Evolutionary conservation across 1,284 basidiomycete species (phyloP).

Genomic region (Fistulina hepatica): DNA sequence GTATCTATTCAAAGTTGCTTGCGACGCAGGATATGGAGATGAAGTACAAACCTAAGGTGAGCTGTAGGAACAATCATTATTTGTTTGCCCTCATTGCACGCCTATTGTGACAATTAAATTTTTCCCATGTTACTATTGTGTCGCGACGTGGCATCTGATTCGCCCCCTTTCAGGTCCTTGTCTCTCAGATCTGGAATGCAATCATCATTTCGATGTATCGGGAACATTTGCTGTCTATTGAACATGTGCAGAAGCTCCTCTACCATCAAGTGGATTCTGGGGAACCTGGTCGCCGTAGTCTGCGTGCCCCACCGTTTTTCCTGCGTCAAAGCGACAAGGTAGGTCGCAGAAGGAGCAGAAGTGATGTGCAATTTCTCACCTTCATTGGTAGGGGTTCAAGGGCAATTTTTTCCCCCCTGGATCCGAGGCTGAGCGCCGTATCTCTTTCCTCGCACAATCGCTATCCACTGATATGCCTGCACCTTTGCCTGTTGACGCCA

Average conservation of each 20-base stretch:
- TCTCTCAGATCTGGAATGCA: slow-evolving; percentile 97
- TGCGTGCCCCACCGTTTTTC: slow-evolving; percentile 92
- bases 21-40: slow-evolving; percentile 90
- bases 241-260: slow-evolving; percentile 88
- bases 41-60: slow-evolving; percentile 92
- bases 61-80: slow-evolving; percentile 12
- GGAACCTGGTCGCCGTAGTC: slow-evolving; percentile 74
- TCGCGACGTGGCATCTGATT: too few species aligned
- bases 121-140: too few species aligned
- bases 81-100: background rate
- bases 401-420: slow-evolving; percentile 90
- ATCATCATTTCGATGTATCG: slow-evolving; percentile 99
- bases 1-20: slow-evolving; percentile 88
- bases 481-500: slow-evolving; percentile 85
- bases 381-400: too few species aligned
- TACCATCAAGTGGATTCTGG: slow-evolving; percentile 89
- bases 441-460: slow-evolving; percentile 95
- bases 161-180: slow-evolving; percentile 60
- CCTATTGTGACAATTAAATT: too few species aligned
- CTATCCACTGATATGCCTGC: slow-evolving; percentile 84
- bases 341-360: too few species aligned
- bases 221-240: slow-evolving; percentile 91
- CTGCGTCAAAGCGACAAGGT: slow-evolving; percentile 81
- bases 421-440: slow-evolving; percentile 87
- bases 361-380: too few species aligned